phyloP scores from a whole-genome alignment of 2,329 filamentous ascomycete species.

The Calonectria crousiana region DNA sequence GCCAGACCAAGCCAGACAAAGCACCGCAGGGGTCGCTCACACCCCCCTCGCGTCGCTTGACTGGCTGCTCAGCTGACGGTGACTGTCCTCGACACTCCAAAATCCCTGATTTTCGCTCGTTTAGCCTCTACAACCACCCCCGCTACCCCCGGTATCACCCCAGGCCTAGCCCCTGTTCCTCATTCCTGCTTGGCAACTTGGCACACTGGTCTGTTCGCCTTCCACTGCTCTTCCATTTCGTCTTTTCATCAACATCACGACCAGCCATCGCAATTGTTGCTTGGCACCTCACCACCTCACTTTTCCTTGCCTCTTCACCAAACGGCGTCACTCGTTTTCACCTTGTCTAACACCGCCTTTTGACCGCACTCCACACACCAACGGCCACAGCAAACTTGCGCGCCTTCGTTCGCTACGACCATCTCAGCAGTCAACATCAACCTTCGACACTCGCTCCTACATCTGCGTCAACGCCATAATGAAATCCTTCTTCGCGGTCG shows the following conservation, averaged over 20 bases:
- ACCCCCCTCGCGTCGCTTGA: background rate
- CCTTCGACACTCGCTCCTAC: constrained; percentile 24
- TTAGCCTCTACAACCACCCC: constrained; percentile 17
- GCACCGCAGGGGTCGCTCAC: background rate
- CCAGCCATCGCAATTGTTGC: constrained; percentile 29
- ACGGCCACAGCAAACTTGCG: constrained; percentile 8
- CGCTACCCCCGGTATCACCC: background rate
- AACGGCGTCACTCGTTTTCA: constrained; percentile 28
- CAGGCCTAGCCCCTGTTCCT: constrained; percentile 28
- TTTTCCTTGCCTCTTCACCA: background rate
- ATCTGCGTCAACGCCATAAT: constrained; percentile 27
- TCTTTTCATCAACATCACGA: constrained; percentile 38
- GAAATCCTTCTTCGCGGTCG: constrained; percentile 35
- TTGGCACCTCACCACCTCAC: constrained; percentile 17
- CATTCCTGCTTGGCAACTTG: constrained; percentile 43
- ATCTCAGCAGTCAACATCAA: background rate
- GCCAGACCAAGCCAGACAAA: background rate
- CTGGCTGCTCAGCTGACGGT: background rate
- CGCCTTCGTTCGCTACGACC: constrained; percentile 18
- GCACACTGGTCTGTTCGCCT: constrained; percentile 27
- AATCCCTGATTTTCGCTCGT: constrained; percentile 8
- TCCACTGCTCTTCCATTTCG: constrained; percentile 30
- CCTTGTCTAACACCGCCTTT: constrained; percentile 1
- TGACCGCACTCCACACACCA: background rate
- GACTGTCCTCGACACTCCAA: background rate